These are phyloP conservation scores for Rhodomyrtus psidioides DNA, from an alignment of 441 rosid species.

Conservation along the genomic window DNA sequence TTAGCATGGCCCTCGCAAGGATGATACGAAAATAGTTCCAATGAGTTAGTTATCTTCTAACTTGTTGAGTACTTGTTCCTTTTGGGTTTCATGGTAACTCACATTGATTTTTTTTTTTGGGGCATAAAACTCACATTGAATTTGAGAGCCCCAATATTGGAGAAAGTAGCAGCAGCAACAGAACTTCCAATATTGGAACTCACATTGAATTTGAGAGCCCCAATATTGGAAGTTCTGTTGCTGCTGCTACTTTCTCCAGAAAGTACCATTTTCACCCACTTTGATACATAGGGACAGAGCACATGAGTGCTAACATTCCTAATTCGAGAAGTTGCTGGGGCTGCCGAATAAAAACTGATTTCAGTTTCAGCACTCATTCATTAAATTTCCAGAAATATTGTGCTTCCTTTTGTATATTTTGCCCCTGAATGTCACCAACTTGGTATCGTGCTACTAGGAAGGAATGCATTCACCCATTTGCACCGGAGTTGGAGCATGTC, in stretches of 20 bases:
- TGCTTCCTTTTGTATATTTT: background rate
- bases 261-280: background rate
- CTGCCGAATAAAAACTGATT: background rate
- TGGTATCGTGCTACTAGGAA: constrained; percentile 19
- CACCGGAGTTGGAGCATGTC: constrained; percentile 65
- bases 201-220: background rate
- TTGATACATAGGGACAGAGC: background rate
- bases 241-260: background rate
- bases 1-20: background rate
- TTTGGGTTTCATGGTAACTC: background rate
- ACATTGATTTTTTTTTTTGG: no score
- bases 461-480: constrained; percentile 49
- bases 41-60: background rate
- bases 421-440: background rate
- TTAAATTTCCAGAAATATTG: background rate
- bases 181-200: no score
- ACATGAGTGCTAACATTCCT: background rate
- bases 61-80: background rate
- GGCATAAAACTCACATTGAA: no score
- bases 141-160: background rate
- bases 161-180: no score
- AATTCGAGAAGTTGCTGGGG: background rate
- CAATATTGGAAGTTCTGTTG: background rate
- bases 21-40: background rate
- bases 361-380: background rate